Conservation (phyloP, 768 basidiomycete species). For the Suillus variegatus region DNA sequence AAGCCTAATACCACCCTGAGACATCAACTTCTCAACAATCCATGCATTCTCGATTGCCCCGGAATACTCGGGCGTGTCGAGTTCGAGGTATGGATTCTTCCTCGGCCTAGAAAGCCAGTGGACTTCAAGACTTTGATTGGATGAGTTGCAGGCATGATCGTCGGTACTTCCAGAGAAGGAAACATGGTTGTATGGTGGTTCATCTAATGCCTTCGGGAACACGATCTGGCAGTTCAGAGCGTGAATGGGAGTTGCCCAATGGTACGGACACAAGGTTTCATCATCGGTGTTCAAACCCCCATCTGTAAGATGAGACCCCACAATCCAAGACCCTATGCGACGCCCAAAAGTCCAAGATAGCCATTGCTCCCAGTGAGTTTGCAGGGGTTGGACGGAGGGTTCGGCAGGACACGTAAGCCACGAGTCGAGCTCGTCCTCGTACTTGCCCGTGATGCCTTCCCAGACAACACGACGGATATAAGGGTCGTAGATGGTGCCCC, state of each 20-base stretch:
- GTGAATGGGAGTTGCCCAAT: conserved; percentile 76
- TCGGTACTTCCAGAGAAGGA: conserved; percentile 19
- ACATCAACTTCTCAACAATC: conserved; percentile 80
- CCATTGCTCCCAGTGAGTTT: conserved; percentile 32
- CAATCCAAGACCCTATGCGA: conserved; percentile 16
- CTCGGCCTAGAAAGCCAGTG: not conserved
- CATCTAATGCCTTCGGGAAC: conserved; percentile 74
- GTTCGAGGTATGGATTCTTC: conserved; percentile 54
- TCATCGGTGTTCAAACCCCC: conserved; percentile 49
- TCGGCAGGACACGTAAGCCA: conserved; percentile 71
- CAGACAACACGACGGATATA: conserved; percentile 84
- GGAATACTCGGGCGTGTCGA: conserved; percentile 81
- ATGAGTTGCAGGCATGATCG: not conserved
- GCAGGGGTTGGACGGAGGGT: conserved; percentile 10
- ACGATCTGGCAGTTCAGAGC: conserved; percentile 79
- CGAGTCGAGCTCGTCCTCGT: conserved; percentile 53
- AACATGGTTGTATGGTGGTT: conserved; percentile 38
- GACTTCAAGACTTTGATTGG: not conserved
- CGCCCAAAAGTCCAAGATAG: conserved; percentile 16
- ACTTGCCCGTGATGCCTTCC: conserved; percentile 78
- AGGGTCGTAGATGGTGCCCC: conserved; percentile 83
- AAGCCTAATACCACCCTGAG: conserved; percentile 81
- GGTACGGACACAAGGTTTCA: conserved; percentile 67
- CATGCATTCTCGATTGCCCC: conserved; percentile 65
- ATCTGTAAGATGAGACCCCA: conserved; percentile 12